A percentile compares a stretch with the other conserved stretches of the same genome.
Conservation (phyloP, 208 protist species). For the Trypanosoma conorhini region DNA sequence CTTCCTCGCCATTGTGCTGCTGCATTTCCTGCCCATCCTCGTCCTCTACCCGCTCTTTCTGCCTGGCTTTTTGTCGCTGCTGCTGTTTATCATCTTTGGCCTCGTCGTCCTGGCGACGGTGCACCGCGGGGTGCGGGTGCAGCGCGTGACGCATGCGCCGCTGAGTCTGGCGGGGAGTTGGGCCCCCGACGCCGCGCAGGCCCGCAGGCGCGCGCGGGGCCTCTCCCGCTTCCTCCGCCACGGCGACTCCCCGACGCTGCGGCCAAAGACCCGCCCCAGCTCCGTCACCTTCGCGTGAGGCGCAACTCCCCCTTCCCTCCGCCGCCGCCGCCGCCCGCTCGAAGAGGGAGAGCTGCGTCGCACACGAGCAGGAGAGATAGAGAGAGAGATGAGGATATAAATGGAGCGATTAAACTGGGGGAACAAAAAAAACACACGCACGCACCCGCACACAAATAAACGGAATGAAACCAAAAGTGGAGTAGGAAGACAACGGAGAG, state of each 20-base stretch:
- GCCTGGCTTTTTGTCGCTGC: constrained; percentile 34
- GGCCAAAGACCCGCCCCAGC: no score
- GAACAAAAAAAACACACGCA: no score
- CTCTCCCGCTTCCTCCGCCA: no score
- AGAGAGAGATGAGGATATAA: no score
- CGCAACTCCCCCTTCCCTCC: no score
- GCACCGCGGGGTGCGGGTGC: constrained; percentile 34
- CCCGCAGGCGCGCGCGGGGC: not conserved
- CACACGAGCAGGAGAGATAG: no score
- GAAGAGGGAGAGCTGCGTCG: no score
- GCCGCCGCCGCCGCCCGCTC: no score
- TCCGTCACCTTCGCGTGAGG: no score
- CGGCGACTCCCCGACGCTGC: no score
- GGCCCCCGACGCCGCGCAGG: not conserved
- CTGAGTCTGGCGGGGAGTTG: constrained; percentile 42
- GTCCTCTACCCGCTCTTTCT: constrained; percentile 49
- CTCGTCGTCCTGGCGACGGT: constrained; percentile 32
- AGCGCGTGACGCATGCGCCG: constrained; percentile 46
- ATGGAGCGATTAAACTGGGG: no score
- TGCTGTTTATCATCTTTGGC: constrained; percentile 37
- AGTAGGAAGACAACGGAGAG: not conserved
- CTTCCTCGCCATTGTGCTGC: constrained; percentile 30
- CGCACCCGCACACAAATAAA: not conserved
- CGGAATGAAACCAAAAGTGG: not conserved
- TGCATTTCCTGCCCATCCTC: constrained; percentile 42